Percentiles rank a stretch among this genome's conserved stretches.
Evolutionary conservation across 192 early-diverging fungal genomes (phyloP).

Genomic region (Physocladia obscura): DNA sequence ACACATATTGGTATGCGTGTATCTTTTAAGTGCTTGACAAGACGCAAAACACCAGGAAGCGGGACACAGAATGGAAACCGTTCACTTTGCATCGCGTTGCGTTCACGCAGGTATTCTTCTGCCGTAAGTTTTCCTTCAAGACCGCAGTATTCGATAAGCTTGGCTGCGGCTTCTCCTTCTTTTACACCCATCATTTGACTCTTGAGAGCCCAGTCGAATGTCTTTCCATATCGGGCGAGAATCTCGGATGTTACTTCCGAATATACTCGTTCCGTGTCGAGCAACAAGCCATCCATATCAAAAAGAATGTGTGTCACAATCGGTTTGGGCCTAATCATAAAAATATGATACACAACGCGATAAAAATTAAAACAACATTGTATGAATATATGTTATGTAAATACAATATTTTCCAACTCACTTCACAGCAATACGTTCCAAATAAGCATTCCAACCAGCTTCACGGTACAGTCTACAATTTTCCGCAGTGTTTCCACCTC

Average conservation of each 20-base stretch:
- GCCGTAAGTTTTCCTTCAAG: slow-evolving; percentile 64
- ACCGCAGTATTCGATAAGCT: slow-evolving; percentile 69
- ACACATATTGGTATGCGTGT: slow-evolving; percentile 71
- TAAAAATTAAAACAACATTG: neutral
- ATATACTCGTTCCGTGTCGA: slow-evolving; percentile 87
- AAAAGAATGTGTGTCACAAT: slow-evolving; percentile 27
- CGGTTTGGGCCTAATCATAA: too few species aligned
- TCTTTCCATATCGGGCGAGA: slow-evolving; percentile 67
- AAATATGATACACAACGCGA: too few species aligned
- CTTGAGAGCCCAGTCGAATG: slow-evolving; percentile 13
- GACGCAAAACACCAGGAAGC: slow-evolving; percentile 53
- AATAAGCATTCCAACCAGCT: slow-evolving; percentile 96
- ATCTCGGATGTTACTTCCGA: slow-evolving; percentile 81
- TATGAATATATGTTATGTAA: neutral
- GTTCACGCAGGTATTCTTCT: slow-evolving; percentile 76
- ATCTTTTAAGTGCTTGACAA: slow-evolving; percentile 72
- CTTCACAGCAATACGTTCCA: slow-evolving; percentile 47
- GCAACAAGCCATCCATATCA: slow-evolving; percentile 50
- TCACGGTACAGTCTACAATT: slow-evolving; percentile 85
- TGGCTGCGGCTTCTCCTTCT: slow-evolving; percentile 36
- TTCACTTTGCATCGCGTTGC: slow-evolving; percentile 39
- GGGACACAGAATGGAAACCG: slow-evolving; percentile 65
- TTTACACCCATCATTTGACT: slow-evolving; percentile 38
- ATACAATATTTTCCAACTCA: slow-evolving; percentile 1
- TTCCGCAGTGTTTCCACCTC: slow-evolving; percentile 50